Evolutionary conservation across 345 rosid species (phyloP).

Genomic region (Eucalyptus marginata): DNA sequence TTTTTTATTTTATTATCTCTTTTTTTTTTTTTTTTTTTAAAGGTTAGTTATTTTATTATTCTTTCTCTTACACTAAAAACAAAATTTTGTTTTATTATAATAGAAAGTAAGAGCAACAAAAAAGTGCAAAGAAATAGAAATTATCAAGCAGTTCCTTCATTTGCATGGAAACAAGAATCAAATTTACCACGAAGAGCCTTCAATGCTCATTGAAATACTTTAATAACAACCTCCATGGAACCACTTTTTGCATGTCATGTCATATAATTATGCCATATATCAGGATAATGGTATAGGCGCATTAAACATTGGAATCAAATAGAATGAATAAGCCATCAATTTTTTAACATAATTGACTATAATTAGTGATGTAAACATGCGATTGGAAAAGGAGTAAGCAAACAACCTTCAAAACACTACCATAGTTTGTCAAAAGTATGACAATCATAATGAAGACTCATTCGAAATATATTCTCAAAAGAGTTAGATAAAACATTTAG

Average conservation of each 20-base stretch:
- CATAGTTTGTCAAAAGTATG: neutral
- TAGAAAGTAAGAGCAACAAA: neutral
- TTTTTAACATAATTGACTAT: neutral
- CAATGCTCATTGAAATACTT: conserved; percentile 85
- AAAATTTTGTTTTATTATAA: neutral
- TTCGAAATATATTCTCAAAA: neutral
- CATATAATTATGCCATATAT: conserved; percentile 89
- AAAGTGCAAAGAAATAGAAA: neutral
- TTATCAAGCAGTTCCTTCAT: neutral
- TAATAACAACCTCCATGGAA: conserved; percentile 65
- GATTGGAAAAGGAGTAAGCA: neutral
- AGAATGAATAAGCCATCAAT: neutral
- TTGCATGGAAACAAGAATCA: neutral
- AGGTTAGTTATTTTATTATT: too few species aligned
- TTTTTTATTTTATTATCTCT: too few species aligned
- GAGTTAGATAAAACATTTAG: neutral
- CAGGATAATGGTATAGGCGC: conserved; percentile 84
- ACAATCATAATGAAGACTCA: neutral
- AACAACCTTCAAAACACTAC: neutral
- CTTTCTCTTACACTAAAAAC: neutral
- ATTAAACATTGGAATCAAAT: conserved; percentile 60
- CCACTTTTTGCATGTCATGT: conserved; percentile 88
- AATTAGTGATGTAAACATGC: neutral
- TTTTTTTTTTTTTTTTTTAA: too few species aligned
- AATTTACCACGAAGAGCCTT: conserved; percentile 78